Base-by-base conservation (phyloP, 1,139 yeast species). In the Pichia sp. region DNA sequence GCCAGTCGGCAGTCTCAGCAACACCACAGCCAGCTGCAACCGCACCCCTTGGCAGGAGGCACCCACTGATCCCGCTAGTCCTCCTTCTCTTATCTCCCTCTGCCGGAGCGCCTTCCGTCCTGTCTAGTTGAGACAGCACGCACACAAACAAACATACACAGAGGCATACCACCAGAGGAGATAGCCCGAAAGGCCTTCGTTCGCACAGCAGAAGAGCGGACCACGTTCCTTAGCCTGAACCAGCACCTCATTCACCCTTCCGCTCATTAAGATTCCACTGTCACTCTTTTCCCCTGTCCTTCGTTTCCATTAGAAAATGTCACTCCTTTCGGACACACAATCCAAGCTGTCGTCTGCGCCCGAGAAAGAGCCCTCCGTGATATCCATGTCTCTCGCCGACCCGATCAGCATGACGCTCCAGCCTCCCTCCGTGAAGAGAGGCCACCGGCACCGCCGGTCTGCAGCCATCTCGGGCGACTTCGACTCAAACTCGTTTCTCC, bases 381-480 rank as follows among this genome's bases (percentile, higher is more conserved):
- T 9, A 16, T 41, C 53, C 10, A 30, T 22, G 10, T 46, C 50
- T 3, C 16, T 52, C 1, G 46, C 57, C 13, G 51, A 53, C 7
- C 52, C 55, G 6, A 49, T 57, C n/a, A 43, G 56, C 8, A 48
- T 58, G 5, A 10, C 53, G 4, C 30, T 52, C 2, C 28, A 44
- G 26, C 50, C 50, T 5, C 50, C 52, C 4, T 16, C 47, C 25
- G 41, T 51, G 44, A 72, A 72, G 60, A 72, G 80, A 57, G 76
- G 79, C 2, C 90, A 84, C 65, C 74, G 83, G 45, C 90, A 84
- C 60, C 75, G 83, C 60, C 69, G 91, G 47, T 83, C 89, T 0
- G 85, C 86, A 25, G 89, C 89, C 0, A 81, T 84, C 13, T 82
- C 87, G 2, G 89, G 89, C 0, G 90, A 84, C 62, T 83, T 84